Conservation (phyloP, 2,329 filamentous ascomycete genomes). For the Talaromyces sp. region DNA sequence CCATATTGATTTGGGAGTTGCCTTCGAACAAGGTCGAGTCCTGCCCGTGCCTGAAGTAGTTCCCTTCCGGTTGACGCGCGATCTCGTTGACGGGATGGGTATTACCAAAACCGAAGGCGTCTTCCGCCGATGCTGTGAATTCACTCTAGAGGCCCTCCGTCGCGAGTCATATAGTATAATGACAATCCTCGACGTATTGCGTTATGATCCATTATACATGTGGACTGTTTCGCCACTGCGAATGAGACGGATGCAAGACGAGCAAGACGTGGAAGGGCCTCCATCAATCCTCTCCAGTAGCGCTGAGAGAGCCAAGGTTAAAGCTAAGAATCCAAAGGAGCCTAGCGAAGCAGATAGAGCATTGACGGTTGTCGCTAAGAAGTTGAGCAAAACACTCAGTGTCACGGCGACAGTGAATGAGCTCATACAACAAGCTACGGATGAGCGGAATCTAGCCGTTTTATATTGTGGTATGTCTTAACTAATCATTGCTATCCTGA, state of each 20-base stretch:
- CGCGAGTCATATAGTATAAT: constrained; percentile 96
- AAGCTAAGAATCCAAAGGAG: constrained; percentile 37
- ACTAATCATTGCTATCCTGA: not conserved
- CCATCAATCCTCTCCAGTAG: constrained; percentile 22
- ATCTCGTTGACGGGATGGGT: constrained; percentile 96
- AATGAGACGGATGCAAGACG: constrained; percentile 64
- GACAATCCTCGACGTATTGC: constrained; percentile 94
- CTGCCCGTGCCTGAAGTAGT: constrained; percentile 92
- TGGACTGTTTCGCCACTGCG: constrained; percentile 81
- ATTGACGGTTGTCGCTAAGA: constrained; percentile 90
- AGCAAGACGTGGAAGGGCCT: constrained; percentile 43
- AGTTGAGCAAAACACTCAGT: constrained; percentile 88
- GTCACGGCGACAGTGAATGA: constrained; percentile 96
- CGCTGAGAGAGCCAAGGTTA: not conserved
- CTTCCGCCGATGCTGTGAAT: constrained; percentile 96
- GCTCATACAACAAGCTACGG: constrained; percentile 90
- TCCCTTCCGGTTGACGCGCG: constrained; percentile 88
- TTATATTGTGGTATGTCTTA: constrained; percentile 72
- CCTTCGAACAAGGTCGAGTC: constrained; percentile 95
- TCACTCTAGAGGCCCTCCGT: constrained; percentile 90
- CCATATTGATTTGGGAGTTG: constrained; percentile 94
- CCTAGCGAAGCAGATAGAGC: constrained; percentile 85
- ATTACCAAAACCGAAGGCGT: constrained; percentile 93
- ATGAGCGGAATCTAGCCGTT: constrained; percentile 87
- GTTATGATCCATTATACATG: constrained; percentile 95